Conservation (phyloP, 2,329 filamentous ascomycete species). For the Aspergillus piperis region DNA sequence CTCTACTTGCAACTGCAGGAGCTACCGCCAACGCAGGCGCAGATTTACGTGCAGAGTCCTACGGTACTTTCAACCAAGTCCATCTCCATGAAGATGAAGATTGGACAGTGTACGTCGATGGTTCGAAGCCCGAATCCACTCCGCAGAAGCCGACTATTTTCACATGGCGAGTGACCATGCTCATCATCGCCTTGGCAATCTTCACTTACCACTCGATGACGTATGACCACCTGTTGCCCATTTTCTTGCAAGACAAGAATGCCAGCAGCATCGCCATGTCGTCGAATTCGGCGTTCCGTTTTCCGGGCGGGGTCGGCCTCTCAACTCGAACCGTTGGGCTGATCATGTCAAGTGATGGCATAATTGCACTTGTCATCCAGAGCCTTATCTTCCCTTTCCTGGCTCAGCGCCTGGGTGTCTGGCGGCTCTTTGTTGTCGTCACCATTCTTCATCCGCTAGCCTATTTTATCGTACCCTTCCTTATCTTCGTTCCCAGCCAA, state of each 20-base stretch:
- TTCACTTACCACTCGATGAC: constrained; percentile 97
- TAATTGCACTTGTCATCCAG: constrained; percentile 73
- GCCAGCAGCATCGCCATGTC: constrained; percentile 33
- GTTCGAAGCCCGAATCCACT: constrained; percentile 44
- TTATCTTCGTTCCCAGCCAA: constrained; percentile 58
- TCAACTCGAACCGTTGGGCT: constrained; percentile 67
- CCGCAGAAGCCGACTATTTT: constrained; percentile 51
- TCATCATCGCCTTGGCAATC: constrained; percentile 80
- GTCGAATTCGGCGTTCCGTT: constrained; percentile 53
- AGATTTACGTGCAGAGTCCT: constrained; percentile 74
- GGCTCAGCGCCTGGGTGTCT: constrained; percentile 65
- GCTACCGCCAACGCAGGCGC: constrained; percentile 71
- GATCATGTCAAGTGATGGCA: constrained; percentile 69
- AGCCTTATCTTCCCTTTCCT: constrained; percentile 68
- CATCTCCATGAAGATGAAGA: constrained; percentile 56
- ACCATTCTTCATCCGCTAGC: constrained; percentile 66
- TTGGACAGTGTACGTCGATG: constrained; percentile 55
- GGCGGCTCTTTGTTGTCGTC: constrained; percentile 66
- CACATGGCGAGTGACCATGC: constrained; percentile 67
- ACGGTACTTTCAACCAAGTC: constrained; percentile 69
- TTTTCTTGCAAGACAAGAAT: constrained; percentile 78
- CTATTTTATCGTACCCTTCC: constrained; percentile 69
- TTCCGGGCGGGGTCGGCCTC: constrained; percentile 66
- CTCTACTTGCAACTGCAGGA: constrained; percentile 73
- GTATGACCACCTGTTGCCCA: constrained; percentile 87